Evolutionary conservation across 192 early-diverging fungal species (phyloP).

Genomic region (Coemansia sp.): DNA sequence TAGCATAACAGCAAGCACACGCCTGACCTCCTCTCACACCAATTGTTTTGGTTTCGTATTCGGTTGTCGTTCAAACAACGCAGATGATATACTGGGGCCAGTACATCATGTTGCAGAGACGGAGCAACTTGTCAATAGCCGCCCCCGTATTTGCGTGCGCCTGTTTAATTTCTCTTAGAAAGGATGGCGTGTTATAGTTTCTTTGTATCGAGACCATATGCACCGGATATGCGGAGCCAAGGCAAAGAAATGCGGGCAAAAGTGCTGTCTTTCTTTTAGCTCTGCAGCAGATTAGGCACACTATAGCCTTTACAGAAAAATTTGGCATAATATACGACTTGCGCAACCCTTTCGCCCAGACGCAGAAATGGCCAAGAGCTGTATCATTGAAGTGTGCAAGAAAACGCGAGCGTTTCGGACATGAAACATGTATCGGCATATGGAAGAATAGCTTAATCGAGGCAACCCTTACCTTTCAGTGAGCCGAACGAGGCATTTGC

Average conservation of each 20-base stretch:
- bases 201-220: conserved; percentile 1
- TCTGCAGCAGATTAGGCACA: not conserved
- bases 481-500: conserved; percentile 3
- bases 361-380: too few species aligned
- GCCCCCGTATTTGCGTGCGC: too few species aligned
- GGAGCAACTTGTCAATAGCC: not conserved
- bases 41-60: not conserved
- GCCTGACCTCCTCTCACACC: not conserved
- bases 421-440: too few species aligned
- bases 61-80: not conserved
- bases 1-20: too few species aligned
- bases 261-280: not conserved
- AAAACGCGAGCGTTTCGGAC: not conserved
- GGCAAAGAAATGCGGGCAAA: not conserved
- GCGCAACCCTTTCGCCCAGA: not conserved
- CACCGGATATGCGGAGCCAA: not conserved
- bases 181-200: not conserved
- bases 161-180: too few species aligned
- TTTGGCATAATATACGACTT: not conserved
- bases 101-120: not conserved
- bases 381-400: too few species aligned
- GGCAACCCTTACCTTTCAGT: conserved; percentile 12
- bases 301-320: not conserved
- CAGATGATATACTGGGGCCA: not conserved
- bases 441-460: too few species aligned